Conservation (phyloP, 352 stramenopile genomes). For the Hyaloperonospora arabidopsidis region DNA sequence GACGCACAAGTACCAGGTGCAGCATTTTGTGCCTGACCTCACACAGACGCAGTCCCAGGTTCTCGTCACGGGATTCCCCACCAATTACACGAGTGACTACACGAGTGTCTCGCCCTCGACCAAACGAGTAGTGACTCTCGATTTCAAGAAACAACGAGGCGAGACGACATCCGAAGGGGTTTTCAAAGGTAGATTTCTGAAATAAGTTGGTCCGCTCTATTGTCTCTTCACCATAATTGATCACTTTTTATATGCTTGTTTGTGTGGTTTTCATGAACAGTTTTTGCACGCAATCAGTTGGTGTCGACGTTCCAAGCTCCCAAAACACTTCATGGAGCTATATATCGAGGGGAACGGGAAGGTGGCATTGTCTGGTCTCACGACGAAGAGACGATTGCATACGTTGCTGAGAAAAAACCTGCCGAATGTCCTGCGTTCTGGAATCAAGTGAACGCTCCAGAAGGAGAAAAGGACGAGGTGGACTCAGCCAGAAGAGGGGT, state of each 20-base stretch:
- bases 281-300: conserved; percentile 37
- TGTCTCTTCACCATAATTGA: no score
- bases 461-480: conserved; percentile 19
- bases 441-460: conserved; percentile 45
- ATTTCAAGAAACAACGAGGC: conserved; percentile 41
- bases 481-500: conserved; percentile 21
- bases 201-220: no score
- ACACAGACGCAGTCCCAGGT: conserved; percentile 19
- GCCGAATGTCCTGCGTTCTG: conserved; percentile 43
- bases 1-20: conserved; percentile 46
- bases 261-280: conserved; percentile 10
- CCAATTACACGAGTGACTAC: conserved; percentile 30
- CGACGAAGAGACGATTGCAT: conserved; percentile 64
- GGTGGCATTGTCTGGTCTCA: conserved; percentile 68
- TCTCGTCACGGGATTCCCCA: conserved; percentile 30
- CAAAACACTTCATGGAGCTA: conserved; percentile 56
- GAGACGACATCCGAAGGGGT: conserved; percentile 31
- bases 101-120: conserved; percentile 53
- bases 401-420: conserved; percentile 66
- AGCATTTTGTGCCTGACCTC: conserved; percentile 38
- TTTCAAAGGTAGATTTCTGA: conserved; percentile 29
- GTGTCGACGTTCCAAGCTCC: conserved; percentile 50
- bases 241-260: conserved; percentile 1
- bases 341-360: conserved; percentile 67
- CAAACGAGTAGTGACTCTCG: conserved; percentile 47